These are phyloP conservation scores for Cyclotella distinguenda DNA, from an alignment of 108 stramenopile genomes.

Conservation along the genomic window DNA sequence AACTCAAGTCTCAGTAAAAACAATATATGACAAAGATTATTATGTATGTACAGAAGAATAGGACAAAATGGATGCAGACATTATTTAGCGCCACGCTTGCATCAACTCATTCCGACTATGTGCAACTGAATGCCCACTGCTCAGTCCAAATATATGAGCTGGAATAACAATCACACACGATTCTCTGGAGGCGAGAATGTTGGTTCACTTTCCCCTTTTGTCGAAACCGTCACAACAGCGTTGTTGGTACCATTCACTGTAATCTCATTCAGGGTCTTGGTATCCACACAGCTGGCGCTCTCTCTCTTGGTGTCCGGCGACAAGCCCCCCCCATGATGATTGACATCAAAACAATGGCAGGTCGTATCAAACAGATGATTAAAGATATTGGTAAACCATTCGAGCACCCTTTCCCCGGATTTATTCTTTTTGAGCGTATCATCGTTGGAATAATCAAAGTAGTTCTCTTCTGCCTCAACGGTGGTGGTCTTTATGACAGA, in stretches of 20 bases:
- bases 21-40: too few relatives aligned
- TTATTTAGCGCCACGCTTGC: too few relatives aligned
- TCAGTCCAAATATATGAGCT: too few relatives aligned
- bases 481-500: not conserved
- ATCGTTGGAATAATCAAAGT: slow-evolving; percentile 9
- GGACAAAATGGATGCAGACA: too few relatives aligned
- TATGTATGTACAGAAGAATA: too few relatives aligned
- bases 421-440: not conserved
- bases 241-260: slow-evolving; percentile 11
- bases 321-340: not conserved
- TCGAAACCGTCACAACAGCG: slow-evolving; percentile 2
- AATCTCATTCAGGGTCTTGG: slow-evolving; percentile 5
- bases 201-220: not conserved
- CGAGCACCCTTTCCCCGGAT: not conserved
- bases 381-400: not conserved
- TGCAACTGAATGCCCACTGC: too few relatives aligned
- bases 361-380: slow-evolving; percentile 8
- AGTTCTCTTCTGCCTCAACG: slow-evolving; percentile 2
- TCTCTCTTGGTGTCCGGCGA: not conserved
- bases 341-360: slow-evolving; percentile 13
- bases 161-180: too few relatives aligned
- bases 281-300: not conserved
- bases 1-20: too few relatives aligned
- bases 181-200: slow-evolving; percentile 1
- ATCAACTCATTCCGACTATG: too few relatives aligned